These are phyloP conservation scores for Penicillium macrosclerotiorum DNA, from an alignment of 495 filamentous ascomycete species.

Conservation along the genomic window DNA sequence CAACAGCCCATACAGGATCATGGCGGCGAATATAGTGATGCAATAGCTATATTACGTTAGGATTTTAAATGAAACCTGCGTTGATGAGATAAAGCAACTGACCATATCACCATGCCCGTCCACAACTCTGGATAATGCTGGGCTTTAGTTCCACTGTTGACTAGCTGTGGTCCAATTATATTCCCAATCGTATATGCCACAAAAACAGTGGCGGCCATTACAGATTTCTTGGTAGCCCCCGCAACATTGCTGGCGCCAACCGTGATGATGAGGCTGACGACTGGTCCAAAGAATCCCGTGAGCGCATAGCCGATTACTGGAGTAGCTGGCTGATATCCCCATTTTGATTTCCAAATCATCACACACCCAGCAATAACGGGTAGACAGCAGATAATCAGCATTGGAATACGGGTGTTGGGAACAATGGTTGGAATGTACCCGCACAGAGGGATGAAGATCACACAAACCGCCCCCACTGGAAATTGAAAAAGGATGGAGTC, in stretches of 20 bases:
- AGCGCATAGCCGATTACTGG: slow-evolving; percentile 69
- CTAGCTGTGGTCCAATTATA: slow-evolving; percentile 70
- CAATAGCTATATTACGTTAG: slow-evolving; percentile 52
- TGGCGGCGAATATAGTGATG: slow-evolving; percentile 59
- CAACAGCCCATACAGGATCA: slow-evolving; percentile 55
- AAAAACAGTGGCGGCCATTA: slow-evolving; percentile 70
- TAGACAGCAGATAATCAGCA: slow-evolving; percentile 62
- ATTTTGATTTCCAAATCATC: slow-evolving; percentile 71
- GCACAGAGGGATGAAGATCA: slow-evolving; percentile 62
- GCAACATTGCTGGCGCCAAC: slow-evolving; percentile 71
- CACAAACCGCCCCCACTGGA: slow-evolving; percentile 62
- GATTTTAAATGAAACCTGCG: neutral
- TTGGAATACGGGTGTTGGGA: slow-evolving; percentile 63
- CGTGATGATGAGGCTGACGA: slow-evolving; percentile 63
- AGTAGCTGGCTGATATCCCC: slow-evolving; percentile 59
- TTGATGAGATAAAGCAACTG: slow-evolving; percentile 15
- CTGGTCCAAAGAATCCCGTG: slow-evolving; percentile 67
- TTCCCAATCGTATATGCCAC: slow-evolving; percentile 73
- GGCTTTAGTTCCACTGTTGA: slow-evolving; percentile 57
- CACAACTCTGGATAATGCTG: slow-evolving; percentile 70
- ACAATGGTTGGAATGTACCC: slow-evolving; percentile 59
- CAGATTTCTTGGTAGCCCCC: slow-evolving; percentile 74
- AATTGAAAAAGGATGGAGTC: slow-evolving; percentile 72
- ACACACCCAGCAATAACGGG: slow-evolving; percentile 71
- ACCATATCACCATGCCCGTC: slow-evolving; percentile 71